These are phyloP conservation scores for Trypanosoma brucei DNA, from an alignment of 208 protist species.

Conservation along the genomic window DNA sequence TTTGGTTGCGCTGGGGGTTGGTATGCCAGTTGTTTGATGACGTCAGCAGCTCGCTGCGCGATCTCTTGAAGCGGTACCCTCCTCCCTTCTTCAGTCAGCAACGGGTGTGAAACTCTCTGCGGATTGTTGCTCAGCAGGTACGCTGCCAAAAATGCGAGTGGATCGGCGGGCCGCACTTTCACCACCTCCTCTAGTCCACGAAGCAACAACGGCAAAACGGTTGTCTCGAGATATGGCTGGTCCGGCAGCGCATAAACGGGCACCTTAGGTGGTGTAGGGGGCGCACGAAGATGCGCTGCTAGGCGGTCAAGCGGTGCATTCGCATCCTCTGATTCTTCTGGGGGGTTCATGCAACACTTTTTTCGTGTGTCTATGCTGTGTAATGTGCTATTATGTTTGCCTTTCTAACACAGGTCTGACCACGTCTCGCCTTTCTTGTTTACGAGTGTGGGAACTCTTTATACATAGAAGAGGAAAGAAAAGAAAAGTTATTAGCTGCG, in stretches of 20 bases:
- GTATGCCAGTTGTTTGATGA: constrained; percentile 5
- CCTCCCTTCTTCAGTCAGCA: constrained; percentile 26
- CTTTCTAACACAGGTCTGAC: no score
- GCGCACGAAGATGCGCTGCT: constrained; percentile 15
- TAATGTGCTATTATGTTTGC: no score
- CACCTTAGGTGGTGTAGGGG: constrained; percentile 14
- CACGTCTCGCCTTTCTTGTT: no score
- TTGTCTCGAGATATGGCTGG: constrained; percentile 71
- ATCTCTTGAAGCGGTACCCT: constrained; percentile 35
- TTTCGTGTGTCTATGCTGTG: not conserved
- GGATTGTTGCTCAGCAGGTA: constrained; percentile 85
- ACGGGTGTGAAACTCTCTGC: constrained; percentile 33
- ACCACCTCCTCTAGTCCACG: constrained; percentile 75
- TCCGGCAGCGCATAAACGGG: constrained; percentile 72
- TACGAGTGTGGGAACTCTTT: no score
- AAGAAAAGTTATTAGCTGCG: no score
- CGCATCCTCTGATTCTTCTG: not conserved
- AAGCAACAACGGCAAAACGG: constrained; percentile 71
- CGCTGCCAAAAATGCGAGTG: constrained; percentile 77
- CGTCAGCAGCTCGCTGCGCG: constrained; percentile 24
- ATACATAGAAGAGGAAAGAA: no score
- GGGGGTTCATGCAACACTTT: not conserved
- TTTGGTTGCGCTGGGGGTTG: not conserved
- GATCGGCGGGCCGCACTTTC: constrained; percentile 54
- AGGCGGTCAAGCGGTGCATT: constrained; percentile 16